Percentiles rank a stretch among this genome's conserved stretches.
phyloP scores from a whole-genome alignment of 1,284 basidiomycete species.

The Boletus albobrunnescens region DNA sequence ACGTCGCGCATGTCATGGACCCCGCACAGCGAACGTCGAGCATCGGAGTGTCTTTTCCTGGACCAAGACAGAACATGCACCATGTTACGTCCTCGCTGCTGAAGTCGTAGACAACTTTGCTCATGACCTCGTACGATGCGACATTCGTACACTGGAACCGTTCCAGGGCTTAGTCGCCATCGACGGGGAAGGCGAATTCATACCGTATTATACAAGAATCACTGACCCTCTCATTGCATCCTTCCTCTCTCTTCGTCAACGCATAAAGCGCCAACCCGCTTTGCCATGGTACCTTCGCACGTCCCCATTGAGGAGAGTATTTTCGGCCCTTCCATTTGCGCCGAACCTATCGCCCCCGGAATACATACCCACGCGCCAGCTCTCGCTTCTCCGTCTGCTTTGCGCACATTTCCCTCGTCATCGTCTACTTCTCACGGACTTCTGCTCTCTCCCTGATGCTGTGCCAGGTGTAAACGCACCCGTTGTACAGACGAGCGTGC shows the following conservation, averaged over 20 bases:
- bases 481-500: slow-evolving; percentile 93
- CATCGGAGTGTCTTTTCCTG: slow-evolving; percentile 89
- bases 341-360: slow-evolving; percentile 90
- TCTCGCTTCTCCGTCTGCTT: slow-evolving; percentile 82
- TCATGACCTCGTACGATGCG: slow-evolving; percentile 93
- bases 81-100: slow-evolving; percentile 91
- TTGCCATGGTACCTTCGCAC: slow-evolving; percentile 55
- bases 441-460: slow-evolving; percentile 82
- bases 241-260: slow-evolving; percentile 63
- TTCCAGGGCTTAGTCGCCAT: slow-evolving; percentile 84
- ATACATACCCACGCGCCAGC: slow-evolving; percentile 90
- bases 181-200: slow-evolving; percentile 81
- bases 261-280: slow-evolving; percentile 52
- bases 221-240: slow-evolving; percentile 80
- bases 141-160: slow-evolving; percentile 72
- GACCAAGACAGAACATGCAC: slow-evolving; percentile 70
- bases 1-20: slow-evolving; percentile 28
- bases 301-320: slow-evolving; percentile 56
- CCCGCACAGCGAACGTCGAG: slow-evolving; percentile 63
- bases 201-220: slow-evolving; percentile 80
- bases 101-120: slow-evolving; percentile 98
- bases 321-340: slow-evolving; percentile 75
- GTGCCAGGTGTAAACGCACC: slow-evolving; percentile 85
- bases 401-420: slow-evolving; percentile 86
- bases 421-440: slow-evolving; percentile 90